Percentiles rank a stretch among this genome's conserved stretches.
phyloP scores from a whole-genome alignment of 257 asterid species.

The Fraxinus pennsylvanica region DNA sequence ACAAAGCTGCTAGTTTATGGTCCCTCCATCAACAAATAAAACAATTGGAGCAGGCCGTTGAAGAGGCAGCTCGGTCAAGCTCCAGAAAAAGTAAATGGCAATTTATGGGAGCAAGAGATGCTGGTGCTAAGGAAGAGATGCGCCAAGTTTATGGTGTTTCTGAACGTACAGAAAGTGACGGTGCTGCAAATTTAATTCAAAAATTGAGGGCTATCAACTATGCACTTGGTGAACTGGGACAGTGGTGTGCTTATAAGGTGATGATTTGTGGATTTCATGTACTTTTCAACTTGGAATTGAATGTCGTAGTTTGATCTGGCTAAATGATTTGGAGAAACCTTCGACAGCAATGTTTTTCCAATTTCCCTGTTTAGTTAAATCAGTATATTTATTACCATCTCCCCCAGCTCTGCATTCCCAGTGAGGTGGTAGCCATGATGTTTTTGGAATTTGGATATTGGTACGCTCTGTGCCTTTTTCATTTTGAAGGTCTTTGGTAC shows the following conservation, averaged over 20 bases:
- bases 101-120: slow-evolving; percentile 99
- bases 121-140: slow-evolving; percentile 92
- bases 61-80: slow-evolving; percentile 93
- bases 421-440: slow-evolving; percentile 14
- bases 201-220: slow-evolving; percentile 95
- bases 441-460: neutral
- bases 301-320: slow-evolving; percentile 12
- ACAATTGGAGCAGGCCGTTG: slow-evolving; percentile 89
- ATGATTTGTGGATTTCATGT: slow-evolving; percentile 9
- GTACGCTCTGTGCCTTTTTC: neutral
- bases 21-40: slow-evolving; percentile 95
- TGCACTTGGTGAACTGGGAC: slow-evolving; percentile 98
- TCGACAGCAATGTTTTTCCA: slow-evolving; percentile 9
- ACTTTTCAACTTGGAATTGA: neutral
- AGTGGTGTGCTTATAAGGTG: slow-evolving; percentile 99
- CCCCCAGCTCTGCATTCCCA: slow-evolving; percentile 1
- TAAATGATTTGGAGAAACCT: neutral
- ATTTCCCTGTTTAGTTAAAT: neutral
- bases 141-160: slow-evolving; percentile 98
- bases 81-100: slow-evolving; percentile 98
- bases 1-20: slow-evolving; percentile 92
- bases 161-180: slow-evolving; percentile 98
- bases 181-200: slow-evolving; percentile 95
- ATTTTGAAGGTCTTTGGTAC: slow-evolving; percentile 2
- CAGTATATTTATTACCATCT: neutral